Conservation (phyloP, 192 early-diverging fungal genomes). For the Linnemannia schmuckeri region DNA sequence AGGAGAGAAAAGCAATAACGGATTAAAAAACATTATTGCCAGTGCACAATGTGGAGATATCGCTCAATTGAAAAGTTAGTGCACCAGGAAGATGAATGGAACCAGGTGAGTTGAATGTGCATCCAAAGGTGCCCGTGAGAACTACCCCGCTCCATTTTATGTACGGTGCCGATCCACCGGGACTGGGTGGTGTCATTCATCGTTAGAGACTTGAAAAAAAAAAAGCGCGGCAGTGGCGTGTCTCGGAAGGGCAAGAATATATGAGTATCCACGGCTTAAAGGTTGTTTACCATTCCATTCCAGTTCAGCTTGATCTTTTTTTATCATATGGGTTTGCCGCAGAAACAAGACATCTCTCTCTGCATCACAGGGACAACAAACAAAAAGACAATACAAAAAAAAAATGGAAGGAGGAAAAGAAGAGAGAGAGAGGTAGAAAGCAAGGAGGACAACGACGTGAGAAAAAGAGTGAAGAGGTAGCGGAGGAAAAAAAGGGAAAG, state of each 20-base stretch:
- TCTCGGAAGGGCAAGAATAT: not conserved
- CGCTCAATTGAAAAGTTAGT: too few relatives aligned
- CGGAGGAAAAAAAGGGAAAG: too few relatives aligned
- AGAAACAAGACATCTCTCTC: not conserved
- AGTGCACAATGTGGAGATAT: too few relatives aligned
- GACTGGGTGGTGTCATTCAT: too few relatives aligned
- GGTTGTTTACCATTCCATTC: not conserved
- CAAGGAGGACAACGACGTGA: not conserved
- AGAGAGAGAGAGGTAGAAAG: not conserved
- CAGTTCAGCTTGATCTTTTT: slow-evolving; percentile 3
- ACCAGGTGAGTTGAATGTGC: too few relatives aligned
- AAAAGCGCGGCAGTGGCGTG: not conserved
- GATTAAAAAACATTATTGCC: too few relatives aligned
- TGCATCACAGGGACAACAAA: not conserved
- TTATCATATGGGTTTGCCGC: not conserved
- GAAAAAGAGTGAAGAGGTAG: too few relatives aligned
- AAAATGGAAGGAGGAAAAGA: not conserved
- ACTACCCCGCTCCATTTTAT: too few relatives aligned
- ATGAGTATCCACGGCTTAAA: not conserved
- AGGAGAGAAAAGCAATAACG: too few relatives aligned
- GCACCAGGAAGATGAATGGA: too few relatives aligned
- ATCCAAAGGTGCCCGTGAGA: too few relatives aligned
- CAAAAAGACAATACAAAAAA: not conserved
- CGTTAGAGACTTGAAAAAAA: not conserved
- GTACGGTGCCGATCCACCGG: too few relatives aligned